Base-by-base conservation (phyloP, 2,329 filamentous ascomycete genomes). In the Pestalotiopsis sp. region DNA sequence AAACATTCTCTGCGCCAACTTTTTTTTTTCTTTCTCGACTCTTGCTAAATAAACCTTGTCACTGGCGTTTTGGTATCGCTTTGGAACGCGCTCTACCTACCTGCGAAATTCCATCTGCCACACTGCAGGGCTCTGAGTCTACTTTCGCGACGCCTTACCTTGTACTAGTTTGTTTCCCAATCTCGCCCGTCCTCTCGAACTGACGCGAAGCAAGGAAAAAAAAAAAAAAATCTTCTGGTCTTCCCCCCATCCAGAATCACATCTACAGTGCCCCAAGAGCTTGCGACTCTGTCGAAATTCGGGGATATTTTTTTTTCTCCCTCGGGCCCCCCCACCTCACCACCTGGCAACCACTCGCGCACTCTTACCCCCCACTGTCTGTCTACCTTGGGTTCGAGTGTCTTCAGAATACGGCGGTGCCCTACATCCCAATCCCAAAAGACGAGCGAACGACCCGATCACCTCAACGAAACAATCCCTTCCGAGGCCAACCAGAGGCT, bases 381-480 rank as follows among this genome's bases (percentile, higher is more conserved):
- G 14, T 52, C 45, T 23, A 52, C 45, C 45, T 52, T 59, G 23
- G 23, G 17, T 36, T 27, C 25, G 57, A 36, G 57, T 27, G 27
- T 25, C 57, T n/a, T 13, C 17, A 52, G 45, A 52, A 52, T 52
- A 59, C 23, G 25, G 57, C 23, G 57, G 57, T 27, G 27, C 57
- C 57, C 57, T 59, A 59, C 57, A 31, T 59, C 57, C 23, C 57
- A 59, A 59, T 36, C 57, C 57, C 57, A 27, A 27, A 14, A 59
- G 27, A 59, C 57, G 45, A 52, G 20, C 45, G 20, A 52, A n/a
- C 45, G 20, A 52, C 17, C 45, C 45, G 45, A 23, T 20, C 45
- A 17, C 45, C 45, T 52, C 45, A 52, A 52, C 45, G 45, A 52
- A 52, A 52, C 45, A 52, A 52, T n/a, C n/a, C 17, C 45, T 52